Base-by-base conservation (phyloP, 805 yeast genomes). In the Zygoascus bituminiphila region DNA sequence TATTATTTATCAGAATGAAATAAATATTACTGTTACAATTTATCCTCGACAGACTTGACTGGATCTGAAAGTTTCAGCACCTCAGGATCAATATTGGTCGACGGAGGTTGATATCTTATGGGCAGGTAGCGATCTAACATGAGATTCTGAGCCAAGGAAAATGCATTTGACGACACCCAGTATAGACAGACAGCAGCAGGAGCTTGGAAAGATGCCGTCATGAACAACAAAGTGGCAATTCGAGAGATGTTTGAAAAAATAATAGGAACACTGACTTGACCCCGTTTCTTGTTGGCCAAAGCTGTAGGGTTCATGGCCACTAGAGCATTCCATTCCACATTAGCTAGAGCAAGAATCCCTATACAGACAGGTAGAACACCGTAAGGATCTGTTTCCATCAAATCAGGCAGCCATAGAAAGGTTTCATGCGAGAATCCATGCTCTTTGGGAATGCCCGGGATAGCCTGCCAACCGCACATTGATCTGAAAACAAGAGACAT, bases 101-200 rank as follows among this genome's bases (percentile, higher is more conserved):
- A 25, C 7, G 14, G 12, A 8, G 44, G 44, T 14, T 24, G 22
- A 21, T 41, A 41, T 23, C 44, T 10, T 20, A 82, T 67, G 1
- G 95, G 95, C 60, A 83, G 66, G 31, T 72, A 64, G 56, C 70
- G 67, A 59, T 89, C 93, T 59, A 91, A 66, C 15, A 84, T 51
- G 12, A 83, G 62, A 62, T 89, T 91, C 58, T 91, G 97, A 0
- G 77, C 52, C 51, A 86, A 66, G 2, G 97, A 88, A 61, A 73
- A 89, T 3, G 74, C 56, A 61, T 88, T 89, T 0, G 96, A 88
- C 42, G 91, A 79, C 25, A 87, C 74, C 98, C 98, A 91, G 66
- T 89, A 91, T n/a, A 88, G 62, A 0, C 83, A 78, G 31, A 89
- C 67, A 0, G 94, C 87, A 24, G 82, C 70, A 0, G 98, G 95